Evolutionary conservation across 331 rosid species (phyloP).

Genomic region (Quercus lobata): DNA sequence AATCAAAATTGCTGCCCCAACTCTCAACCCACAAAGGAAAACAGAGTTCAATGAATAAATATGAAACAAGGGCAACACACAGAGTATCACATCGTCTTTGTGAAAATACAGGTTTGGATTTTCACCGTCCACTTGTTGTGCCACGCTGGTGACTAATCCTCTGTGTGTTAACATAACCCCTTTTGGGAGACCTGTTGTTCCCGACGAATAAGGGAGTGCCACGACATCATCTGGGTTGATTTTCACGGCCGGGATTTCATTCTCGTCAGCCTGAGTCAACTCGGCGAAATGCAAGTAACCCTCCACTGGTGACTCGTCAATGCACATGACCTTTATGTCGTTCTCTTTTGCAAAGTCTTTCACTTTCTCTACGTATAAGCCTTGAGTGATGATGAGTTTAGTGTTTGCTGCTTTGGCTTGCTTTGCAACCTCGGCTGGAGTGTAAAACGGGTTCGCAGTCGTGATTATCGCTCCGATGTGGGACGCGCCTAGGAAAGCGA

Average conservation of each 20-base stretch:
- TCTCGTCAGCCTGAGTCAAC: slow-evolving; percentile 45
- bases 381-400: slow-evolving; percentile 53
- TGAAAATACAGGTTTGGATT: slow-evolving; percentile 58
- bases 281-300: slow-evolving; percentile 30
- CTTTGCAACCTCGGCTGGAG: slow-evolving; percentile 52
- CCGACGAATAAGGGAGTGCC: slow-evolving; percentile 81
- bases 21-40: slow-evolving; percentile 72
- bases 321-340: slow-evolving; percentile 35
- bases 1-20: slow-evolving; percentile 60
- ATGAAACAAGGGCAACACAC: slow-evolving; percentile 71
- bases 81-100: slow-evolving; percentile 49
- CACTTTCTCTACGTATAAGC: slow-evolving; percentile 47
- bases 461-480: slow-evolving; percentile 54
- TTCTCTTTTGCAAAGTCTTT: slow-evolving; percentile 25
- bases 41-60: slow-evolving; percentile 61
- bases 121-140: slow-evolving; percentile 79
- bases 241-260: slow-evolving; percentile 52
- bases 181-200: slow-evolving; percentile 76
- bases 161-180: slow-evolving; percentile 77
- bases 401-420: slow-evolving; percentile 53
- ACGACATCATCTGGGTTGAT: slow-evolving; percentile 65
- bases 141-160: slow-evolving; percentile 59
- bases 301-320: slow-evolving; percentile 19
- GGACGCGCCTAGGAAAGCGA: slow-evolving; percentile 75
- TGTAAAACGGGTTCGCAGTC: slow-evolving; percentile 78